Conservation (phyloP, 2,329 filamentous ascomycete genomes). For the Ophiostoma tasmaniense region DNA sequence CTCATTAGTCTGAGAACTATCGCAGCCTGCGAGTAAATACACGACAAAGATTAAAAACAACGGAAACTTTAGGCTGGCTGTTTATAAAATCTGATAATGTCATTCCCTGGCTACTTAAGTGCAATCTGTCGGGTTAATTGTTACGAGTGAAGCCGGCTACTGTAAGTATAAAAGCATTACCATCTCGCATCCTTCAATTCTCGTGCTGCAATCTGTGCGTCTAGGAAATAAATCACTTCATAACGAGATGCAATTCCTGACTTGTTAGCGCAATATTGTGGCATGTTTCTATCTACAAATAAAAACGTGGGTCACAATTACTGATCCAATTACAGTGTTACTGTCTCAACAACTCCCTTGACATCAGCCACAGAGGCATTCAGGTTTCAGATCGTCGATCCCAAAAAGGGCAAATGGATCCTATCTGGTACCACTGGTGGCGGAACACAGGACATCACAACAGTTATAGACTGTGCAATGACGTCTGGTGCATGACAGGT, state of each 20-base stretch:
- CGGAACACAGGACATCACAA: background rate
- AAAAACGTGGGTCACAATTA: background rate
- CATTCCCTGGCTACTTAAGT: no score
- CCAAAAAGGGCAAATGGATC: background rate
- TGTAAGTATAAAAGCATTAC: no score
- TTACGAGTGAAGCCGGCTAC: no score
- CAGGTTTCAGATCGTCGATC: background rate
- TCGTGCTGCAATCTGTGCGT: no score
- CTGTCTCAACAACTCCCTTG: background rate
- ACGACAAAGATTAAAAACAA: no score
- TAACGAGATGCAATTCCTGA: background rate
- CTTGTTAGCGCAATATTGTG: background rate
- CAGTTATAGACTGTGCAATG: background rate
- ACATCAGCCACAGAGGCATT: background rate
- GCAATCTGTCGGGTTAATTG: no score
- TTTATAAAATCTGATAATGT: no score
- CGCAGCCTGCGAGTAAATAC: no score
- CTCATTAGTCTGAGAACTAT: no score
- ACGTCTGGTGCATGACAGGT: background rate
- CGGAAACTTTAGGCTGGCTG: no score
- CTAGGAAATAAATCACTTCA: background rate
- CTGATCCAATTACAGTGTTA: background rate
- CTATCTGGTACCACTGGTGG: background rate
- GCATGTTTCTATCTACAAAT: background rate
- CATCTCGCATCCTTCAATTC: no score